Conservation (phyloP, 176 grass and related monocot genomes). For the Bolboschoenus planiculmis region DNA sequence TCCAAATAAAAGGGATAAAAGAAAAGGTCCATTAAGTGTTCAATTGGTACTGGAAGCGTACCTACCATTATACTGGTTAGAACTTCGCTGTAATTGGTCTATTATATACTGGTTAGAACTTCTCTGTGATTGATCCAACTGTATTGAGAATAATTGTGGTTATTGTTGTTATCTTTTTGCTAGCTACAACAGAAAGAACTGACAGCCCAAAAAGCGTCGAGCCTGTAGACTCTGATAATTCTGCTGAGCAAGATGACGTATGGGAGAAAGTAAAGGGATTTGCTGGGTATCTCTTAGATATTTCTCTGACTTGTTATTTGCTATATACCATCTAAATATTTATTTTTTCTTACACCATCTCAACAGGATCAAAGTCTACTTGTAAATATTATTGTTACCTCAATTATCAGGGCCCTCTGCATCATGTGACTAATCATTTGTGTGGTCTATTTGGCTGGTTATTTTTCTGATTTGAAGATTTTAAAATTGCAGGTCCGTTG, state of each 20-base stretch:
- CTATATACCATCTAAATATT: background rate
- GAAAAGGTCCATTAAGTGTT: background rate
- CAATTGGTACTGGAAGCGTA: background rate
- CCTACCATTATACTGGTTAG: background rate
- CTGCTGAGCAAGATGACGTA: conserved; percentile 54
- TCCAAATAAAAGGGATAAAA: background rate
- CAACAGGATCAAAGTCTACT: background rate
- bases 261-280: conserved; percentile 91
- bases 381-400: background rate
- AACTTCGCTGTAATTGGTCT: background rate
- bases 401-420: background rate
- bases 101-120: background rate
- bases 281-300: conserved; percentile 59
- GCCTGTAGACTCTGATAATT: no score
- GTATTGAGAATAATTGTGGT: background rate
- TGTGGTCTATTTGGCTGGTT: background rate
- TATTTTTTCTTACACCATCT: background rate
- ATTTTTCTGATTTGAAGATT: conserved; percentile 20
- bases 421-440: background rate
- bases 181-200: conserved; percentile 36
- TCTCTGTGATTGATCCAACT: background rate
- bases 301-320: background rate
- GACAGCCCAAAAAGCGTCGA: conserved; percentile 40
- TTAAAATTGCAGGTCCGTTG: conserved; percentile 40
- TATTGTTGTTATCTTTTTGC: conserved; percentile 14